Evolutionary conservation across 2,329 filamentous ascomycete genomes (phyloP).

Genomic region (Drechslera avenae): DNA sequence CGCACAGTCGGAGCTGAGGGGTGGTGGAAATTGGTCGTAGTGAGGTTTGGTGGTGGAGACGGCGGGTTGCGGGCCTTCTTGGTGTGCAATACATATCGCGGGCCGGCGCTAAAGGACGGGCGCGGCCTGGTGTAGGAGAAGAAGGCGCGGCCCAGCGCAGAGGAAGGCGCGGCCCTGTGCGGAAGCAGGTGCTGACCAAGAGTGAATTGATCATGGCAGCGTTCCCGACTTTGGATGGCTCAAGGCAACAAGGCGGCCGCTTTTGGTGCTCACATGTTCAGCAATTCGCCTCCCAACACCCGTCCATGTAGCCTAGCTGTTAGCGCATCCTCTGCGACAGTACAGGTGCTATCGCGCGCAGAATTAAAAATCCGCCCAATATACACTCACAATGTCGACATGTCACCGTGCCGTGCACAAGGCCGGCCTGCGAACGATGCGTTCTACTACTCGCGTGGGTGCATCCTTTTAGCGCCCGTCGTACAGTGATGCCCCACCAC

Average conservation of each 20-base stretch:
- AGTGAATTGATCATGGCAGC: background rate
- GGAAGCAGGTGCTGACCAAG: slow-evolving; percentile 10
- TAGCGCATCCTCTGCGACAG: slow-evolving; percentile 7
- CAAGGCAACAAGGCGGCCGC: slow-evolving; percentile 36
- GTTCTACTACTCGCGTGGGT: slow-evolving; percentile 19
- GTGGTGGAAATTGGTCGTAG: slow-evolving; percentile 12
- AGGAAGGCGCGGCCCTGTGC: background rate
- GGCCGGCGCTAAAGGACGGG: background rate
- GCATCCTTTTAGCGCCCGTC: slow-evolving; percentile 26
- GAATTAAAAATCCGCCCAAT: slow-evolving; percentile 3
- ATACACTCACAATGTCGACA: slow-evolving; percentile 1
- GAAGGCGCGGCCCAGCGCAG: no score
- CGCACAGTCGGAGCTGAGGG: background rate
- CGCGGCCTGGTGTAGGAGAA: no score
- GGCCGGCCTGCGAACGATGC: slow-evolving; percentile 26
- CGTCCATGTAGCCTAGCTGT: background rate
- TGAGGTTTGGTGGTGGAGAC: background rate
- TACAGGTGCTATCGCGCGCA: slow-evolving; percentile 12
- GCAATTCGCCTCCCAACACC: slow-evolving; percentile 7
- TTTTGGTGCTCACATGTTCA: slow-evolving; percentile 20
- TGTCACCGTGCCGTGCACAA: slow-evolving; percentile 11
- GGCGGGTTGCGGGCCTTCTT: background rate
- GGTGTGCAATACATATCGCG: background rate
- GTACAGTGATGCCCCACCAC: slow-evolving; percentile 20
- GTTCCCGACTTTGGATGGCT: slow-evolving; percentile 24